Evolutionary conservation across 2,329 filamentous ascomycete genomes (phyloP), one percentile per base, ranked within the genome.

Genomic region (Coniochaeta sp.): DNA sequence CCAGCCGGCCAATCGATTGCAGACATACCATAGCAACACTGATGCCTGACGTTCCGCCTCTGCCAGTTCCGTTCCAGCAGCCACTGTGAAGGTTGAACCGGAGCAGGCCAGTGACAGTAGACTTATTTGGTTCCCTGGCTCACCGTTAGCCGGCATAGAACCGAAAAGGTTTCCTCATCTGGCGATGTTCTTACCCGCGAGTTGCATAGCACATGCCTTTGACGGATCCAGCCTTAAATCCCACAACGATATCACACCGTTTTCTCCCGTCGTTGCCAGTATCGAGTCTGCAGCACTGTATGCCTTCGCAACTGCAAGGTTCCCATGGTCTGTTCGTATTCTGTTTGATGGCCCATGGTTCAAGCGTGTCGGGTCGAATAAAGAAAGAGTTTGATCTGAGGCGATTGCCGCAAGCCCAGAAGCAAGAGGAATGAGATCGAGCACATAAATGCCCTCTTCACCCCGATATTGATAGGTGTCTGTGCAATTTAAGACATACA

Each of bases 51-150:
- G 80, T 65, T 87, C 83, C 42, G 84, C 81, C 40, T 87, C 83
- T 44, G 84, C 82, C 40, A 90, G 77, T 68, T 93, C 90, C 1
- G 89, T 91, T 34, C 90, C 90, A 8, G 86, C 85, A 24, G 87
- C 89, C 19, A 93, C 75, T 3, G 84, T 79, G 65, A 86, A 82
- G 16, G 80, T 81, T 12, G 73, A 68, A 10, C 78, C 72, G 55
- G 80, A 82, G 64, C 86, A 85, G 1, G 88, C 87, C 55, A 93
- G 75, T 16, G 89, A 87, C 14, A 88, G 76, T 17, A 93, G 79
- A 42, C 61, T 64, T 2, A 47, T 57, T 55, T 61, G 30, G 57
- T 26, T 52, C 58, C 57, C 22, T 66, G 59, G 63, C 34, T 14
- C 16, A 26, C 22, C 6, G 17, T 47, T n/a, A 19, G 32, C 12